Percentiles rank a stretch among this genome's conserved stretches.
Conservation (phyloP, 306 rosid genomes). For the Dalbergia cochinchinensis region DNA sequence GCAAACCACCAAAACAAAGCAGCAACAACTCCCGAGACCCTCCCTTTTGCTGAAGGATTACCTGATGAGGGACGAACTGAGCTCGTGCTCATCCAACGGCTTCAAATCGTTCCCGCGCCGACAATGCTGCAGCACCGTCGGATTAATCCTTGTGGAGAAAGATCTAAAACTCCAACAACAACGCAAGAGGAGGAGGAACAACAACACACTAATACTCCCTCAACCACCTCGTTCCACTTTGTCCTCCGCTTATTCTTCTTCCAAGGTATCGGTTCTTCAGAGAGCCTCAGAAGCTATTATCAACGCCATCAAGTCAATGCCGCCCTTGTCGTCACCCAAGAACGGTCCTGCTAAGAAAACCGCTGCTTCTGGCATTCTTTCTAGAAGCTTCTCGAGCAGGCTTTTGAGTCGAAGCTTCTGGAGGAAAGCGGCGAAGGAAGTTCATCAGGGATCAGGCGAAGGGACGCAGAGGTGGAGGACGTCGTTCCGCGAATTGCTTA, state of each 20-base stretch:
- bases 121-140: conserved; percentile 67
- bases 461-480: conserved; percentile 23
- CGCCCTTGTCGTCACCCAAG: conserved; percentile 33
- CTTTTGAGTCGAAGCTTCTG: conserved; percentile 61
- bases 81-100: conserved; percentile 85
- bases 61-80: conserved; percentile 70
- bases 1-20: conserved; percentile 16
- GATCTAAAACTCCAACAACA: conserved; percentile 24
- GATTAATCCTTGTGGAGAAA: conserved; percentile 30
- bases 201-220: not conserved
- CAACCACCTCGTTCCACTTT: not conserved
- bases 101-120: conserved; percentile 82
- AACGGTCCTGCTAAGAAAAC: conserved; percentile 28
- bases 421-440: conserved; percentile 49
- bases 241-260: conserved; percentile 32
- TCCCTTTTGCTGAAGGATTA: conserved; percentile 71
- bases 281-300: conserved; percentile 69
- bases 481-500: conserved; percentile 47
- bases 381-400: conserved; percentile 64
- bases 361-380: conserved; percentile 16
- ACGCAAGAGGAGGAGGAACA: not conserved
- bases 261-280: conserved; percentile 56
- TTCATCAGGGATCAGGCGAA: not conserved
- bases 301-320: conserved; percentile 60
- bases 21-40: conserved; percentile 22